Conservation (phyloP, 768 basidiomycete genomes). For the Ramaria rubella region DNA sequence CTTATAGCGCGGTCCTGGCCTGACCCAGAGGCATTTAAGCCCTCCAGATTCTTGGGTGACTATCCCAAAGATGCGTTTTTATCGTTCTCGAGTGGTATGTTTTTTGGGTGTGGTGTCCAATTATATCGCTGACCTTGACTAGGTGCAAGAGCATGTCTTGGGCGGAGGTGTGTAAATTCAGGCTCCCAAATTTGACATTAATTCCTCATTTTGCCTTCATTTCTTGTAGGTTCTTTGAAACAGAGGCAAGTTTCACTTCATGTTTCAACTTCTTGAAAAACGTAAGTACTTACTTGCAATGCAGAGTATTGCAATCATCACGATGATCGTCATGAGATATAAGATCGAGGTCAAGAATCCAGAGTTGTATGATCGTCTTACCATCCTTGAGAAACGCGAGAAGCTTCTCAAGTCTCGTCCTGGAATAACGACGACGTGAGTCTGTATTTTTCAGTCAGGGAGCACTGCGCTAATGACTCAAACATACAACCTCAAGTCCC, state of each 20-base stretch:
- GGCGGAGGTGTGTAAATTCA: constrained; percentile 7
- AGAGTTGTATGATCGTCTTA: constrained; percentile 2
- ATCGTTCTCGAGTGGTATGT: constrained; percentile 42
- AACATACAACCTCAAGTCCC: background rate
- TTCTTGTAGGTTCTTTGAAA: background rate
- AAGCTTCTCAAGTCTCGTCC: constrained; percentile 1
- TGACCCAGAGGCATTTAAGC: constrained; percentile 42
- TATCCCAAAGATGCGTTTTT: constrained; percentile 51
- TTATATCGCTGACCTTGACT: background rate
- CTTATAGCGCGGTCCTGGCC: constrained; percentile 48
- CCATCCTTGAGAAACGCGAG: background rate
- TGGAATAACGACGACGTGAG: constrained; percentile 2
- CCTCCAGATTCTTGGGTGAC: constrained; percentile 44
- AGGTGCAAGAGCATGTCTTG: constrained; percentile 11
- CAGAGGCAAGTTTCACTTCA: constrained; percentile 1
- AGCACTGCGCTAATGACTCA: background rate
- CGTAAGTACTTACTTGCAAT: background rate
- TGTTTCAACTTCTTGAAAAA: background rate
- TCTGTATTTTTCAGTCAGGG: background rate
- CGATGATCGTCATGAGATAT: constrained; percentile 41
- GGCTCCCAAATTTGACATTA: background rate
- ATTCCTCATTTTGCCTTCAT: background rate
- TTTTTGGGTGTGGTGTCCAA: background rate
- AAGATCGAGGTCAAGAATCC: constrained; percentile 40
- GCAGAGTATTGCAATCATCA: constrained; percentile 16